Evolutionary conservation across 129 eudicot genomes (phyloP).

Genomic region (Flaveria trinervia): DNA sequence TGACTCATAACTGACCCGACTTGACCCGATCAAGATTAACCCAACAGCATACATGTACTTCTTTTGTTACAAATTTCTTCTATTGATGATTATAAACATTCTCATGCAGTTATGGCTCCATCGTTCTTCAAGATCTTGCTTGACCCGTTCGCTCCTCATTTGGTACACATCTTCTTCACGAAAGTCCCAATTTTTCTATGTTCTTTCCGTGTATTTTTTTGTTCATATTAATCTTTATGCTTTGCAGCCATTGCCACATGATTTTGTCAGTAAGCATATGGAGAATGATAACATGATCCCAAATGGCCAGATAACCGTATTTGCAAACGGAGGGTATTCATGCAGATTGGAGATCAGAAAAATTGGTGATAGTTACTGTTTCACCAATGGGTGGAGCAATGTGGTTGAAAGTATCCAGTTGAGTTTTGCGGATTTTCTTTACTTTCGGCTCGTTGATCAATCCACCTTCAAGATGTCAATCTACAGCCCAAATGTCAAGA

Average conservation of each 20-base stretch:
- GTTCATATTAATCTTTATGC: not conserved
- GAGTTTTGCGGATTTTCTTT: conserved; percentile 29
- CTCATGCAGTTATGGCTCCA: not conserved
- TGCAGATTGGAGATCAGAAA: conserved; percentile 19
- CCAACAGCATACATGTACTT: no score
- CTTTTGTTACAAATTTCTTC: no score
- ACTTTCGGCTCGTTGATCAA: conserved; percentile 21
- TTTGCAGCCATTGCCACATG: conserved; percentile 30
- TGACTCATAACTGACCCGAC: no score
- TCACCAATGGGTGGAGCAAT: conserved; percentile 22
- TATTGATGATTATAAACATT: no score
- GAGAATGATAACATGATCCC: conserved; percentile 23
- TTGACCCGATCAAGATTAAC: no score
- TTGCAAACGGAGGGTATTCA: conserved; percentile 17
- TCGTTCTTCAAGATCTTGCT: conserved; percentile 22
- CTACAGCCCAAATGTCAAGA: conserved; percentile 7
- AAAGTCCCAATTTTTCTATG: no score
- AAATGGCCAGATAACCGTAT: not conserved
- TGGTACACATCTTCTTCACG: conserved; percentile 11
- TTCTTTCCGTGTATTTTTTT: not conserved
- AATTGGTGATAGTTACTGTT: not conserved
- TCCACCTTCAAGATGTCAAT: conserved; percentile 7
- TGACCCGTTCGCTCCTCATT: conserved; percentile 6
- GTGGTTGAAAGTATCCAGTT: conserved; percentile 17
- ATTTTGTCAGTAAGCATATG: conserved; percentile 11